A percentile compares a stretch with the other conserved stretches of the same genome.
phyloP scores from a whole-genome alignment of 2,329 filamentous ascomycete genomes.

The Sarocladiaceae sp. region DNA sequence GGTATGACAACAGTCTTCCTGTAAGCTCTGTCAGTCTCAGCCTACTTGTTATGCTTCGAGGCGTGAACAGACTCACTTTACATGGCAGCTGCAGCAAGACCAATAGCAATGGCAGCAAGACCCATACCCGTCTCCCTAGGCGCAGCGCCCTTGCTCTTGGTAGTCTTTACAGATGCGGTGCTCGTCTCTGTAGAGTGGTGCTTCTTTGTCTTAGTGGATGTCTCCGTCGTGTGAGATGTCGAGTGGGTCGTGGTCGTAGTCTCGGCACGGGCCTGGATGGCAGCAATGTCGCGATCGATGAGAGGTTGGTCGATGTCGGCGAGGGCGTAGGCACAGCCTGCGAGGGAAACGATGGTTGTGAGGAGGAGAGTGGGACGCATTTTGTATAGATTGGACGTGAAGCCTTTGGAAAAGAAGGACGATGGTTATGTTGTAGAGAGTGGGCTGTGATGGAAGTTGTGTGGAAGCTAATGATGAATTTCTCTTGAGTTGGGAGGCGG shows the following conservation, averaged over 20 bases:
- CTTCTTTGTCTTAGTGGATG: not conserved
- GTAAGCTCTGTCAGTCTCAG: too few relatives aligned
- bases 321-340: not conserved
- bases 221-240: not conserved
- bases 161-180: not conserved
- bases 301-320: constrained; percentile 6
- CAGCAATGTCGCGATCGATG: not conserved
- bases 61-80: too few relatives aligned
- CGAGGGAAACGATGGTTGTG: not conserved
- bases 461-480: too few relatives aligned
- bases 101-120: constrained; percentile 2
- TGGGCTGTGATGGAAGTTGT: not conserved
- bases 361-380: constrained; percentile 5
- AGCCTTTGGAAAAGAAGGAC: not conserved
- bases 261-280: not conserved
- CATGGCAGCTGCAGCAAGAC: not conserved
- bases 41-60: too few relatives aligned
- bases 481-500: not conserved
- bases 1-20: too few relatives aligned
- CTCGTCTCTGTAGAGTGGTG: not conserved
- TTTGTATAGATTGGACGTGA: not conserved
- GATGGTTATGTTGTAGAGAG: not conserved
- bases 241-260: not conserved
- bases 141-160: not conserved
- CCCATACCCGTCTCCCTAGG: not conserved